A percentile compares a stretch with the other conserved stretches of the same genome.
These are phyloP conservation scores for Termitomyces sp. DNA, from an alignment of 768 basidiomycete genomes.

Conservation along the genomic window DNA sequence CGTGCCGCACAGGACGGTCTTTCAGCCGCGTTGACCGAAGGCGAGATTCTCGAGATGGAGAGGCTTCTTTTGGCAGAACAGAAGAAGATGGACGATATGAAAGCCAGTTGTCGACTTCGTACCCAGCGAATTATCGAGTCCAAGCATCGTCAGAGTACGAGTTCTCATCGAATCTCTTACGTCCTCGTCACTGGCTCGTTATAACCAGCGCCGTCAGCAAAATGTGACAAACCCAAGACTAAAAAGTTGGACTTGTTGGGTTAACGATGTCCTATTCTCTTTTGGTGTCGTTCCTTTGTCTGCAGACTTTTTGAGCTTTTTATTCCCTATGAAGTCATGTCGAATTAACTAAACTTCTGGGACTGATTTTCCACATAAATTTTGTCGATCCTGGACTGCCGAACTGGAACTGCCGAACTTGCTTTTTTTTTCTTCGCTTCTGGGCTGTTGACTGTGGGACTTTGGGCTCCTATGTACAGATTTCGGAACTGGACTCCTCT, in stretches of 20 bases:
- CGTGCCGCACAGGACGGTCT: constrained; percentile 10
- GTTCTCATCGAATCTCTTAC: no score
- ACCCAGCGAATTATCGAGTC: constrained; percentile 1
- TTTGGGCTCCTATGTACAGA: no score
- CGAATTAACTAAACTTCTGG: no score
- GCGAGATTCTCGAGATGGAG: constrained; percentile 11
- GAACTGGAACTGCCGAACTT: no score
- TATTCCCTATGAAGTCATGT: no score
- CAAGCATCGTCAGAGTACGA: not conserved
- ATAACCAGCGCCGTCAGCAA: not conserved
- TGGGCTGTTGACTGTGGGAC: not conserved
- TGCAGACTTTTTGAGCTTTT: no score
- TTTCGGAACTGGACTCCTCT: no score
- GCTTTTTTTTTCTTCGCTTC: not conserved
- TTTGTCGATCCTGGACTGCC: no score
- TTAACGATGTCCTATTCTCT: not conserved
- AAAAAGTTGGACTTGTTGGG: not conserved
- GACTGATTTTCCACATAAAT: no score
- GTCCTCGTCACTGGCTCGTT: no score
- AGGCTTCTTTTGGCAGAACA: constrained; percentile 6
- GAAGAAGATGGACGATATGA: constrained; percentile 13
- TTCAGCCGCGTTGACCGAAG: constrained; percentile 1
- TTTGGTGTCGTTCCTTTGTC: not conserved
- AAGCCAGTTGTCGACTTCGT: constrained; percentile 1
- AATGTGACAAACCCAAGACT: not conserved